Evolutionary conservation across 2,329 filamentous ascomycete genomes (phyloP).

Genomic region (Conoideocrella luteorostrata): DNA sequence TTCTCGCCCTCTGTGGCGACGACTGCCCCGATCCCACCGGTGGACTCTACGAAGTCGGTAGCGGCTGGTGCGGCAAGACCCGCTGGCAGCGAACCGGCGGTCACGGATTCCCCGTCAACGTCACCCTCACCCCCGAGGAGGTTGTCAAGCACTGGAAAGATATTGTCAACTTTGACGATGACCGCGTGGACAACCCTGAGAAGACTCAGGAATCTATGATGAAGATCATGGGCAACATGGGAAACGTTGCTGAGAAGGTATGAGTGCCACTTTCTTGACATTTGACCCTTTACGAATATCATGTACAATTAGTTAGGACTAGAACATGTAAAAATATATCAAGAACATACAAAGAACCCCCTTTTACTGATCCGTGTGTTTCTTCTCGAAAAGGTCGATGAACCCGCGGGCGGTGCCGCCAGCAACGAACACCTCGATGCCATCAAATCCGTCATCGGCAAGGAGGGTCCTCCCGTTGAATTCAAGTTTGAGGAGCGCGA

Average conservation of each 20-base stretch:
- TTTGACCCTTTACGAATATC: not conserved
- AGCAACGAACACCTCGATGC: conserved; percentile 63
- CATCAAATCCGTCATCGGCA: conserved; percentile 70
- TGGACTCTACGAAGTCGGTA: conserved; percentile 88
- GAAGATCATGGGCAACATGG: conserved; percentile 75
- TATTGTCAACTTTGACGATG: conserved; percentile 83
- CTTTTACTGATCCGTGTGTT: not conserved
- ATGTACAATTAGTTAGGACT: conserved; percentile 15
- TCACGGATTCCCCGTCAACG: conserved; percentile 84
- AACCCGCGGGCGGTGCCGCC: conserved; percentile 23
- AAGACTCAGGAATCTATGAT: conserved; percentile 69
- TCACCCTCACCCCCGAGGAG: conserved; percentile 75
- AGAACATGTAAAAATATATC: conserved; percentile 11
- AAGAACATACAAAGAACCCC: not conserved
- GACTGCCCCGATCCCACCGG: conserved; percentile 81
- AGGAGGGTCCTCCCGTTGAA: conserved; percentile 63
- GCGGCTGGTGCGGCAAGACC: conserved; percentile 85
- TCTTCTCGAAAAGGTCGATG: conserved; percentile 8
- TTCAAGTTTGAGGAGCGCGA: conserved; percentile 84
- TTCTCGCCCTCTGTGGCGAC: conserved; percentile 78
- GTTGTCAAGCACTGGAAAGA: conserved; percentile 69
- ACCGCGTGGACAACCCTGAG: conserved; percentile 78
- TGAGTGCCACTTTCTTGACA: conserved; percentile 31
- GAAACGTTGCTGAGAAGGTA: conserved; percentile 66
- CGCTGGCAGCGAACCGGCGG: conserved; percentile 92